Base-by-base conservation (phyloP, 2,329 filamentous ascomycete species). In the Cadophora malorum region DNA sequence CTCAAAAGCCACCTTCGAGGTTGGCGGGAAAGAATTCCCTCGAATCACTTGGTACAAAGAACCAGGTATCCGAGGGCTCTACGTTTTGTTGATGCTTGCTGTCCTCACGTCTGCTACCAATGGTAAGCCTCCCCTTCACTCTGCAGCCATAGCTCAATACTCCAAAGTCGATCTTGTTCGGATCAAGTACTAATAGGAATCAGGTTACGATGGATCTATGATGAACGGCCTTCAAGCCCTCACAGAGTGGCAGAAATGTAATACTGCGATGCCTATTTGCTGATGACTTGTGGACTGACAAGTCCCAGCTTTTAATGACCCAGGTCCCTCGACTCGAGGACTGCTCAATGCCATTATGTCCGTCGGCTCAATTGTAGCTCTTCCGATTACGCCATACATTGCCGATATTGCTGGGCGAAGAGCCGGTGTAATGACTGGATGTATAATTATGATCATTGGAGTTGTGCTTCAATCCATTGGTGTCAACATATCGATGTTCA, bases 41-140 rank as follows among this genome's bases (percentile, higher is more conserved):
- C 73, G 75, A 21, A 69, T 88, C 64, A 76, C 81, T 71, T 87
- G 85, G 85, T 83, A 74, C 60, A 83, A 81, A 71, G 84, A 87
- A 33, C 82, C 85, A n/a, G 85, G 84, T 55, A 80, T 88, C 73
- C 79, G 85, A 74, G 83, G 83, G 78, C 80, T 88, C 9, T 87
- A 87, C 79, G 78, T 86, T 71, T 84, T 83, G 60, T 71, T 78
- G 63, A 73, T 77, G 65, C 74, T 78, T 63, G 74, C 75, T 25
- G 72, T 77, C 10, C 70, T 78, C 35, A 77, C 76, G 28, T 87
- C 85, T 33, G 85, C 85, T 16, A 85, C 84, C 5, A 83, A 81
- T 65, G 80, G 80, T 35, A 59, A 45, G n/a, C n/a, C n/a, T n/a
- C n/a, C n/a, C n/a, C n/a, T n/a, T n/a, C n/a, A n/a, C n/a, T n/a